Conservation (phyloP, 805 yeast genomes). For the Kuraishia molischiana region DNA sequence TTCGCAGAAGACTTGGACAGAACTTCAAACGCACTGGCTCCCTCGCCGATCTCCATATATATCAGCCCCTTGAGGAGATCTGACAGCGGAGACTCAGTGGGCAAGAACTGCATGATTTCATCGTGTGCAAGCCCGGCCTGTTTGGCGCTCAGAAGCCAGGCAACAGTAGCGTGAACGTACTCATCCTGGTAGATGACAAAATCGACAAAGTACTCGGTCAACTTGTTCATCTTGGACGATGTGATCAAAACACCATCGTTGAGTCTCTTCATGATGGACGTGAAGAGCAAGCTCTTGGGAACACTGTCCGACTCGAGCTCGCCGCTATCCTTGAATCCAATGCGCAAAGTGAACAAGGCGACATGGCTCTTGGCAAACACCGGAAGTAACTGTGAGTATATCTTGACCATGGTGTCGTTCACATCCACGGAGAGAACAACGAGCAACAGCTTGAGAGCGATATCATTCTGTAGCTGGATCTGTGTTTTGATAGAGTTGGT, state of each 20-base stretch:
- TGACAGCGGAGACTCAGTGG: constrained; percentile 12
- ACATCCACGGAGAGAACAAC: constrained; percentile 22
- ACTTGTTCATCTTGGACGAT: constrained; percentile 13
- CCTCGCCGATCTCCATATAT: constrained; percentile 12
- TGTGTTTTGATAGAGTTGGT: constrained; percentile 11
- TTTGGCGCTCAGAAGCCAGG: constrained; percentile 11
- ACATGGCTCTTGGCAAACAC: constrained; percentile 8
- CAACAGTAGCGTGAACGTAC: constrained; percentile 12
- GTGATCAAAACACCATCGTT: constrained; percentile 16
- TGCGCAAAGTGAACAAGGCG: constrained; percentile 3
- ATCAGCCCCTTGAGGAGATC: constrained; percentile 16
- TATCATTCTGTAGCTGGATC: constrained; percentile 8
- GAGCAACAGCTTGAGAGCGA: constrained; percentile 15
- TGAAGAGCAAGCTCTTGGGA: background rate
- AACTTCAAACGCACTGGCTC: constrained; percentile 18
- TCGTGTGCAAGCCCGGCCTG: constrained; percentile 6
- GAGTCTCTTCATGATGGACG: constrained; percentile 5
- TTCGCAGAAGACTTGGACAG: constrained; percentile 17
- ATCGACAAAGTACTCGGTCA: constrained; percentile 9
- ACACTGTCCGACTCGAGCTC: background rate
- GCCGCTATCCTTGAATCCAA: constrained; percentile 1
- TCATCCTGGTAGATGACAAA: constrained; percentile 4
- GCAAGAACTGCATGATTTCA: constrained; percentile 10
- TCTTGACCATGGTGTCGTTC: constrained; percentile 13
- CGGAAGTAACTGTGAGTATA: constrained; percentile 11